Base-by-base conservation (phyloP, 805 yeast species). In the Yamadazyma phyllophila region DNA sequence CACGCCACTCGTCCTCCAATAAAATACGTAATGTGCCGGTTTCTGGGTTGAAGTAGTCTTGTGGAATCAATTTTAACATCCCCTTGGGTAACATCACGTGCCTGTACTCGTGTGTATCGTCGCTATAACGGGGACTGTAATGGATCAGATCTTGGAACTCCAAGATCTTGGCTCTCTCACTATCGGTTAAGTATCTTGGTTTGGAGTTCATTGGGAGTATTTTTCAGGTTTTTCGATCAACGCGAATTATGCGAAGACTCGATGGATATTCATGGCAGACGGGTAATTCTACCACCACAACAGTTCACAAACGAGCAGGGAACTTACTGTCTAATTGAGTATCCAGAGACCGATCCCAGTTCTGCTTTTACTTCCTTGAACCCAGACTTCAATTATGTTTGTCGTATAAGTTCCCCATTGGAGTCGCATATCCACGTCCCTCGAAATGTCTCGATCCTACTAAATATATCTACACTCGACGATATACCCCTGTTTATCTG, bases 1-100 rank as follows among this genome's bases (percentile, higher is more conserved):
- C 98, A 65, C 99, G 78, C 99, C 99, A 94, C 67, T 94, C 99
- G 55, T 94, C 98, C 65, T 94, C 99, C 40, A 86, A 67, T 33
- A 94, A 71, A 36, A 94, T 88, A 54, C 96, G 82, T 56, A 94
- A 74, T 0, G 99, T 94, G 4, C 98, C 98, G 2, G 96, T 88
- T 48, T 91, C 96, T 1, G 90, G 82, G 59, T 86, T 85, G 74
- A 94, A 94, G 61, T 91, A 95, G 61, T 95, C 99, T 35, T 84
- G 81, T 8, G 99, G 99, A 46, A 95, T 89, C 27, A 82, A 88
- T 64, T 91, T 92, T 45, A 94, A 77, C 96, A 94, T 88, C 50
- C 86, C 89, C 62, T 95, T 90, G 52, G 99, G 99, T 44, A 94
- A 77, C 81, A 94, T 91, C 40, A 94, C 99, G 63, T 94, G 99